Evolutionary conservation across 2,329 filamentous ascomycete genomes (phyloP).

Genomic region (Fusarium setosum): DNA sequence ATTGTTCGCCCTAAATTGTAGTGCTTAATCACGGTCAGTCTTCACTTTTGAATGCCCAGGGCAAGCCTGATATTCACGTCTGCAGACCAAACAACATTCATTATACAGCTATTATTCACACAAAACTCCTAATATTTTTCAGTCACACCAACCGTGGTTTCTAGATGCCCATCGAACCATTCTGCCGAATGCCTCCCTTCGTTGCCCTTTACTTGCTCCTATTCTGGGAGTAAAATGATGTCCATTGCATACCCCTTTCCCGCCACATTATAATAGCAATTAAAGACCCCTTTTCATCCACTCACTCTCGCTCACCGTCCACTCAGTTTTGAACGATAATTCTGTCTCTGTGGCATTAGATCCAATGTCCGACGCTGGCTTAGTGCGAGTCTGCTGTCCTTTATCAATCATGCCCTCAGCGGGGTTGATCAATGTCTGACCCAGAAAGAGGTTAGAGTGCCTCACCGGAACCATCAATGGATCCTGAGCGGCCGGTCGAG

Average conservation of each 20-base stretch:
- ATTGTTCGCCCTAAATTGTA: neutral
- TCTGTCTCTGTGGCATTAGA: conserved; percentile 6
- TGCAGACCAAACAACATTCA: neutral
- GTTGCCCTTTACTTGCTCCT: neutral
- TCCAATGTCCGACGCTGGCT: neutral
- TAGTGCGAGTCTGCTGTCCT: neutral
- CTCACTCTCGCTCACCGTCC: conserved; percentile 32
- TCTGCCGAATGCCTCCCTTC: neutral
- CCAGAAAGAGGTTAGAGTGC: neutral
- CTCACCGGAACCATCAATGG: neutral
- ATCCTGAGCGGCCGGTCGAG: neutral
- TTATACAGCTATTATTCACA: neutral
- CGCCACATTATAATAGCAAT: neutral
- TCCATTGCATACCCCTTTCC: neutral
- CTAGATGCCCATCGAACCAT: neutral
- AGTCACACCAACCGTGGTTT: neutral
- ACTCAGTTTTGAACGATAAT: conserved; percentile 15
- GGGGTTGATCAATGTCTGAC: neutral
- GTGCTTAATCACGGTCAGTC: neutral
- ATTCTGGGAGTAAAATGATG: neutral
- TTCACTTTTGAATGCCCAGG: neutral
- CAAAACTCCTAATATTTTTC: neutral
- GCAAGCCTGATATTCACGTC: neutral
- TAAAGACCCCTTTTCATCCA: conserved; percentile 19
- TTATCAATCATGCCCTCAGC: neutral